Percentiles rank a stretch among this genome's conserved stretches.
phyloP scores from a whole-genome alignment of 768 basidiomycete genomes.

The Artomyces pyxidatus region DNA sequence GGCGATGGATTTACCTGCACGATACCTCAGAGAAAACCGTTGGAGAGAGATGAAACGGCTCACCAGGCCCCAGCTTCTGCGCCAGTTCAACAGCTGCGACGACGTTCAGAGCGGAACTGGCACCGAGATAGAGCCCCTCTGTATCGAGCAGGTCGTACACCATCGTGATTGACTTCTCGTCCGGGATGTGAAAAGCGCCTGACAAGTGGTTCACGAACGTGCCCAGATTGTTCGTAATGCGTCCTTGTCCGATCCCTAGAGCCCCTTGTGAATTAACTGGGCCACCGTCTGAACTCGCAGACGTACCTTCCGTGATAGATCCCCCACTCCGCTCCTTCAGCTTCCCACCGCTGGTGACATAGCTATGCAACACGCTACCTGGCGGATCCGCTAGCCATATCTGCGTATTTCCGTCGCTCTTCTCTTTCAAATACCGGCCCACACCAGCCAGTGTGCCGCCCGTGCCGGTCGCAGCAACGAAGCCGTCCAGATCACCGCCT shows the following conservation, averaged over 20 bases:
- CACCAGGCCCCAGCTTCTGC: conserved; percentile 75
- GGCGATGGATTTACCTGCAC: conserved; percentile 68
- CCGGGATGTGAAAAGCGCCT: conserved; percentile 81
- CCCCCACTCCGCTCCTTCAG: conserved; percentile 72
- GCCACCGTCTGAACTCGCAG: background rate
- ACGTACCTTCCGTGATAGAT: conserved; percentile 83
- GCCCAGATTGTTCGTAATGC: conserved; percentile 84
- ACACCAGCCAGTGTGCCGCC: conserved; percentile 93
- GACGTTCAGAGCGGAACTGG: conserved; percentile 90
- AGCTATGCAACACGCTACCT: conserved; percentile 84
- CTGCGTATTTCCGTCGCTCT: conserved; percentile 68
- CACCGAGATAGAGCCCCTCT: conserved; percentile 92
- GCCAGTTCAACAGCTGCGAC: conserved; percentile 90
- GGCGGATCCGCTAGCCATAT: conserved; percentile 97
- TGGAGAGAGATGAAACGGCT: conserved; percentile 4
- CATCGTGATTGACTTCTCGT: conserved; percentile 88
- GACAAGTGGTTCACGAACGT: conserved; percentile 72
- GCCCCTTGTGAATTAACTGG: background rate
- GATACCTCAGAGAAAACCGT: background rate
- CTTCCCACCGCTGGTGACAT: conserved; percentile 72
- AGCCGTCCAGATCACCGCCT: conserved; percentile 72
- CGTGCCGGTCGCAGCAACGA: conserved; percentile 91
- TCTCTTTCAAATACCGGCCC: conserved; percentile 79
- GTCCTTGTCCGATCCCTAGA: conserved; percentile 92
- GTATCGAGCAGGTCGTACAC: conserved; percentile 86